Percentiles rank a stretch among this genome's conserved stretches.
Conservation (phyloP, 192 early-diverging fungal species). For the Coemansia sp. region DNA sequence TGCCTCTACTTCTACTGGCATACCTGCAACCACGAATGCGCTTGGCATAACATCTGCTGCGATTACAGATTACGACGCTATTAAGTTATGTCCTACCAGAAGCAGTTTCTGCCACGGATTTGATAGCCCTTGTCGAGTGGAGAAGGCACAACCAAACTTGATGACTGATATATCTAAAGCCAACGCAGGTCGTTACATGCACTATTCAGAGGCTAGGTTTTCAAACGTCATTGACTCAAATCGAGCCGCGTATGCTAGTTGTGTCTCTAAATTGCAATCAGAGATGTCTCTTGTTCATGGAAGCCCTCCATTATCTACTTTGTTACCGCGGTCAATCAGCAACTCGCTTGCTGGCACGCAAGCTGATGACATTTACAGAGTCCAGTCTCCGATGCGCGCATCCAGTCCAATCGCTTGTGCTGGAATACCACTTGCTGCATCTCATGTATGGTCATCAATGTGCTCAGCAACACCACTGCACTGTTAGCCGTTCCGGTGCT, state of each 20-base stretch:
- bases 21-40: neutral
- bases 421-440: slow-evolving; percentile 27
- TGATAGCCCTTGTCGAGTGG: neutral
- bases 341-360: neutral
- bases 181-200: slow-evolving; percentile 45
- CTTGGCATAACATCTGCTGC: neutral
- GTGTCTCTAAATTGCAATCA: slow-evolving; percentile 4
- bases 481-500: slow-evolving; percentile 18
- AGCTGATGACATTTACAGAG: slow-evolving; percentile 1
- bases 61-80: neutral
- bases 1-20: neutral
- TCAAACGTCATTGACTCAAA: slow-evolving; percentile 7
- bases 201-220: slow-evolving; percentile 46
- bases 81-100: slow-evolving; percentile 6
- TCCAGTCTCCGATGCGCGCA: slow-evolving; percentile 16
- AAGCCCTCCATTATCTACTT: neutral
- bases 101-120: slow-evolving; percentile 16
- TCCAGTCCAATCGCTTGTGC: slow-evolving; percentile 34
- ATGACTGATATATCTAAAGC: slow-evolving; percentile 8
- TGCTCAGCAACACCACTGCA: slow-evolving; percentile 30
- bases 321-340: slow-evolving; percentile 8
- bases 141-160: neutral
- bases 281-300: neutral
- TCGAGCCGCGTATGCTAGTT: neutral
- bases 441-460: slow-evolving; percentile 22